Evolutionary conservation across 1,284 basidiomycete species (phyloP).

Genomic region (Tilletia indica): DNA sequence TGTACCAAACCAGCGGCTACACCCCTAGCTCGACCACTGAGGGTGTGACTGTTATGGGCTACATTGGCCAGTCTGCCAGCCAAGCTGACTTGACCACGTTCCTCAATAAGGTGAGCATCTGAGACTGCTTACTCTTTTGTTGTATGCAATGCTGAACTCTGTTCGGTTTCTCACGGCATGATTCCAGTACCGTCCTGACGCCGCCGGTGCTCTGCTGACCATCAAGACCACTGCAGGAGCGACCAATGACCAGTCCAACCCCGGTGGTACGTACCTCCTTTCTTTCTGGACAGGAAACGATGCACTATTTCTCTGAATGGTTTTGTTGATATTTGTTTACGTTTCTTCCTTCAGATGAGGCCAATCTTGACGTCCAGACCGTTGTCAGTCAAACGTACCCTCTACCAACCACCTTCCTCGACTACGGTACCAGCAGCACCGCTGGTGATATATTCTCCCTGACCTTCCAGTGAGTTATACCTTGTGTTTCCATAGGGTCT

Average conservation of each 20-base stretch:
- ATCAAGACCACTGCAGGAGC: slow-evolving; percentile 21
- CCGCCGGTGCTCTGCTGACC: slow-evolving; percentile 18
- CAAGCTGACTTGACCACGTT: slow-evolving; percentile 24
- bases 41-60: slow-evolving; percentile 23
- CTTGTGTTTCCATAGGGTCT: too few species aligned
- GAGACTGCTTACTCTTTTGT: too few species aligned
- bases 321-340: too few species aligned
- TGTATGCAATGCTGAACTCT: too few species aligned
- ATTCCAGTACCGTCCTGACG: slow-evolving; percentile 20
- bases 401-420: slow-evolving; percentile 20
- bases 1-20: slow-evolving; percentile 18
- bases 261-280: slow-evolving; percentile 17
- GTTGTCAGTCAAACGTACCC: slow-evolving; percentile 24
- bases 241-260: slow-evolving; percentile 19
- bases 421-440: slow-evolving; percentile 18
- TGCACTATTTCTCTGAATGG: too few species aligned
- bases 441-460: slow-evolving; percentile 26
- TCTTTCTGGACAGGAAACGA: neutral
- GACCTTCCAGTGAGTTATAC: slow-evolving; percentile 21
- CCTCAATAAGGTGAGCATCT: neutral
- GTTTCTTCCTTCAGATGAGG: slow-evolving; percentile 13
- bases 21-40: neutral
- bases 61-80: slow-evolving; percentile 24
- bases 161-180: too few species aligned
- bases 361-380: slow-evolving; percentile 27